Evolutionary conservation across 208 protist genomes (phyloP).

Genomic region (Trypanosoma scelopori): DNA sequence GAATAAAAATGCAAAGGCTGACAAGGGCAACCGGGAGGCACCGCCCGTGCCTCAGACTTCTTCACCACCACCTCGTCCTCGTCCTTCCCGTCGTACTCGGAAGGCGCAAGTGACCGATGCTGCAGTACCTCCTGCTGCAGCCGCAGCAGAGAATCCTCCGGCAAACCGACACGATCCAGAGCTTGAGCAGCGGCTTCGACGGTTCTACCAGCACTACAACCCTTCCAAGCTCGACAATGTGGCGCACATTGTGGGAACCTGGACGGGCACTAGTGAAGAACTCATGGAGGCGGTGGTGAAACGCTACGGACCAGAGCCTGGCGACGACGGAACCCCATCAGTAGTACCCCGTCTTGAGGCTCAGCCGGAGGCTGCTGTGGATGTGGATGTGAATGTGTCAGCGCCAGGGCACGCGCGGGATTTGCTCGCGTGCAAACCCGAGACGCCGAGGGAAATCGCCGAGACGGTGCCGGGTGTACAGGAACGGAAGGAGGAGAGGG

Average conservation of each 20-base stretch:
- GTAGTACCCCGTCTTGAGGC: background rate
- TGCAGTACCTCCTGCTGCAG: background rate
- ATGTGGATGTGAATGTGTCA: background rate
- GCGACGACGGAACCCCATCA: background rate
- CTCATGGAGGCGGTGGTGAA: slow-evolving; percentile 14
- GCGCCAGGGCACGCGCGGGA: background rate
- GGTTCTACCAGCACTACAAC: slow-evolving; percentile 11
- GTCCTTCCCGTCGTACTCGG: background rate
- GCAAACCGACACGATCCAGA: background rate
- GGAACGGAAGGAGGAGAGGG: slow-evolving; percentile 43
- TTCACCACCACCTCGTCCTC: background rate
- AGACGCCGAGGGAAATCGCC: slow-evolving; percentile 44
- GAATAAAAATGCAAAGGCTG: slow-evolving; percentile 3
- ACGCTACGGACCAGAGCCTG: slow-evolving; percentile 26
- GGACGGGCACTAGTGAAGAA: slow-evolving; percentile 10
- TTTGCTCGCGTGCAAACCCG: slow-evolving; percentile 34
- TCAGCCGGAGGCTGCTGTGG: background rate
- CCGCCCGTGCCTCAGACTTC: background rate
- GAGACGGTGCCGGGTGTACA: slow-evolving; percentile 36
- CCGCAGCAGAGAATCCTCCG: background rate
- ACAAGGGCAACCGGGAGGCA: background rate
- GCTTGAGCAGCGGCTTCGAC: slow-evolving; percentile 1
- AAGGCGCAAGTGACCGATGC: background rate
- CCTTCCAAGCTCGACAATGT: slow-evolving; percentile 8
- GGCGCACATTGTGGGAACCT: background rate